Evolutionary conservation across 805 yeast species (phyloP), one percentile per base, ranked within the genome.

Genomic region (Wickerhamomyces xylosicus): DNA sequence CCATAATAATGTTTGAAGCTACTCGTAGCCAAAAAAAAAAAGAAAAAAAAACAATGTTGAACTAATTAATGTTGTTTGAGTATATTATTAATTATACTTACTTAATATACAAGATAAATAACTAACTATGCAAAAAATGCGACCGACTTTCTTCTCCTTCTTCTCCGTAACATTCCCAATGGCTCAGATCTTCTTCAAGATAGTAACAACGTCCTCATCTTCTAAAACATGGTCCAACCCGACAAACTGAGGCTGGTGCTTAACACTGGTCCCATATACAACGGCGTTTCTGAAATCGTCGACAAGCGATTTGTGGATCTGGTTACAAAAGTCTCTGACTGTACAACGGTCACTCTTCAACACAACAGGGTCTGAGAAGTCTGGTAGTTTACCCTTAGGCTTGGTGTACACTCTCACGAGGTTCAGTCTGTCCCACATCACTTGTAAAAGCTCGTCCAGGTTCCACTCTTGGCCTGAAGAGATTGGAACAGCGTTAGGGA

Each of bases 161-260:
- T n/a, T n/a, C n/a, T n/a, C n/a, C n/a, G n/a, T n/a, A n/a, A n/a
- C n/a, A n/a, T n/a, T n/a, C n/a, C n/a, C n/a, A n/a, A n/a, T n/a
- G n/a, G n/a, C n/a, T 18, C 31, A 43, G 49, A 47, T 63, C 58
- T 85, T 81, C 67, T 89, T 89, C 64, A 89, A 72, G 50, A 89
- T 85, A 16, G 98, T 90, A 37, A 92, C 95, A 25, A 92, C 98
- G 63, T 92, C 99, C 63, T 92, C 99, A 62, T 92, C 99, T 63
- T 80, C 83, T 51, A 92, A 67, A 11, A 61, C 68, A 64, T 92
- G 98, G 35, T 72, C 61, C 49, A 92, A 69, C 21, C 98, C 98
- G 35, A 90, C 97, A 49, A 80, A 77, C 65, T 92, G 98, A 14
- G 97, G 97, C 63, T 90, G 97, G 61, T 92, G 98, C 67, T 92